Conservation (phyloP, 441 rosid species). For the Bruguiera hainesii region DNA sequence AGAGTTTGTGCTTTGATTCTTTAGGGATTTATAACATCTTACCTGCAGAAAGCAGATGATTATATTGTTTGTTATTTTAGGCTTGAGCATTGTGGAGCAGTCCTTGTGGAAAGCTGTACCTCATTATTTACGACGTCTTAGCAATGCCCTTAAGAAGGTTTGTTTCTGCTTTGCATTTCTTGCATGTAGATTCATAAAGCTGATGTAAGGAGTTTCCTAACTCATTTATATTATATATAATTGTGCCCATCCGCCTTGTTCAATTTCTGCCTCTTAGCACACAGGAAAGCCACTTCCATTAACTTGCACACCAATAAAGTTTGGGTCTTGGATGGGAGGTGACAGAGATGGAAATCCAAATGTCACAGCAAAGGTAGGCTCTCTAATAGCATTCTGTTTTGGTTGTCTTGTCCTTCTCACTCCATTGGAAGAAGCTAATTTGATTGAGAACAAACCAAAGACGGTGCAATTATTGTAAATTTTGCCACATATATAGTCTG, state of each 20-base stretch:
- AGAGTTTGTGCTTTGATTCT: constrained; percentile 9
- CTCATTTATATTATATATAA: constrained; percentile 4
- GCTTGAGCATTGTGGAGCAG: constrained; percentile 95
- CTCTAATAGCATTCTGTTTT: constrained; percentile 8
- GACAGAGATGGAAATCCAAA: constrained; percentile 98
- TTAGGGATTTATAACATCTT: not conserved
- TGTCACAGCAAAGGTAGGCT: constrained; percentile 84
- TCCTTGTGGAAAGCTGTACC: constrained; percentile 97
- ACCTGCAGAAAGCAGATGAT: constrained; percentile 2
- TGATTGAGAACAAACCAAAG: not conserved
- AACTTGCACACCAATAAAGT: constrained; percentile 88
- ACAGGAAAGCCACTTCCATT: constrained; percentile 88
- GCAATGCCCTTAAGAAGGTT: constrained; percentile 91
- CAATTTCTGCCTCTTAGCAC: constrained; percentile 40
- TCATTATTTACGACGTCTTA: constrained; percentile 94
- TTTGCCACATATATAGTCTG: too few relatives aligned
- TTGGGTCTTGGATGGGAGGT: constrained; percentile 99
- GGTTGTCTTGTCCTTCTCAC: not conserved
- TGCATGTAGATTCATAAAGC: constrained; percentile 9
- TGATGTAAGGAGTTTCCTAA: constrained; percentile 7
- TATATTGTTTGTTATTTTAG: constrained; percentile 31
- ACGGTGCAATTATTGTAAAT: too few relatives aligned
- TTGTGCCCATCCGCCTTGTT: constrained; percentile 7
- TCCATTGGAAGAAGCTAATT: not conserved
- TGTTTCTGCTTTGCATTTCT: constrained; percentile 19